These are phyloP conservation scores for Cryptococcus sp. DNA, from an alignment of 1,284 basidiomycete species.

Conservation along the genomic window DNA sequence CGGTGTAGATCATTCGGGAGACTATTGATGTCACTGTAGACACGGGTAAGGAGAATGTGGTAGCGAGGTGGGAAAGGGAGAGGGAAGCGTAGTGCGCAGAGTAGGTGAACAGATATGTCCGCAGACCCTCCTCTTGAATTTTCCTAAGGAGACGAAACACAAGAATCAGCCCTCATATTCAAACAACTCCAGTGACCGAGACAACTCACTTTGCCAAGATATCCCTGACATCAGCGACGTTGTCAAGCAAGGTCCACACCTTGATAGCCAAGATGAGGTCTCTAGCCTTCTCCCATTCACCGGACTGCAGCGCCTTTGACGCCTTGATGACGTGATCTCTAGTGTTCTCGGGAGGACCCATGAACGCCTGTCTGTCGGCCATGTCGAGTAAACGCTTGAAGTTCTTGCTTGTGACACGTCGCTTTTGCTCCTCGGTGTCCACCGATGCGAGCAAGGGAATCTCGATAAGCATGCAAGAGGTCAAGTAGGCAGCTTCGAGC, in stretches of 20 bases:
- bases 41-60: conserved; percentile 81
- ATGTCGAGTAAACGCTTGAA: conserved; percentile 96
- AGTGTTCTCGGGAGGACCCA: conserved; percentile 97
- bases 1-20: conserved; percentile 98
- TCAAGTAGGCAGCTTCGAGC: conserved; percentile 94
- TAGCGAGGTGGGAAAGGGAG: conserved; percentile 80
- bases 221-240: conserved; percentile 81
- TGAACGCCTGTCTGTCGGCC: conserved; percentile 96
- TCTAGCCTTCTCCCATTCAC: conserved; percentile 94
- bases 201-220: conserved; percentile 83
- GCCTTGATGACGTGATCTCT: conserved; percentile 99
- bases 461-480: conserved; percentile 98
- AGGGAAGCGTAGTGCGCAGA: conserved; percentile 91
- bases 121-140: conserved; percentile 95
- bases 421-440: conserved; percentile 88
- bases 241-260: conserved; percentile 96
- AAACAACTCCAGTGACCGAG: neutral
- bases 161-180: conserved; percentile 4
- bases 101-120: conserved; percentile 98
- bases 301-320: conserved; percentile 91
- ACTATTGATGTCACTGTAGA: conserved; percentile 86
- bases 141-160: conserved; percentile 59
- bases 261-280: conserved; percentile 95
- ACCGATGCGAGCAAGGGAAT: conserved; percentile 93
- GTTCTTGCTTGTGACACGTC: conserved; percentile 88